These are phyloP conservation scores for Schrenkiella parvula DNA, from an alignment of 345 rosid genomes.

Conservation along the genomic window DNA sequence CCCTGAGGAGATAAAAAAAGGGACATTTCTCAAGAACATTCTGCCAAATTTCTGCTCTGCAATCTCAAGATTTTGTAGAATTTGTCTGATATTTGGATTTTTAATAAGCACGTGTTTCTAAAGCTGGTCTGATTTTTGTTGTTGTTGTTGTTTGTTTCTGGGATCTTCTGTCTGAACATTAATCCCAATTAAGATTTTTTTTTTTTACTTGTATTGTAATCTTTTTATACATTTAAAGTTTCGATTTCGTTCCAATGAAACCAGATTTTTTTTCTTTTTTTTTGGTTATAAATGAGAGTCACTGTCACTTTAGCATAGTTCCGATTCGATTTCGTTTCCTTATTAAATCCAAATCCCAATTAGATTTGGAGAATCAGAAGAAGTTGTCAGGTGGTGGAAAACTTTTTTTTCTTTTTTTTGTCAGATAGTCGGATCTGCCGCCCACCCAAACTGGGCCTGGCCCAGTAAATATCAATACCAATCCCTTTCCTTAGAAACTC, in stretches of 20 bases:
- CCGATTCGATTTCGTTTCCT: not conserved
- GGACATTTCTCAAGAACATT: slow-evolving; percentile 3
- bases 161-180: not conserved
- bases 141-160: slow-evolving; percentile 1
- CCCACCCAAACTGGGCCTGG: slow-evolving; percentile 11
- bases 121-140: not conserved
- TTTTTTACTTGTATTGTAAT: not conserved
- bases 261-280: not conserved
- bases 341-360: slow-evolving; percentile 16
- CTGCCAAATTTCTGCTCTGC: slow-evolving; percentile 16
- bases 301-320: slow-evolving; percentile 7
- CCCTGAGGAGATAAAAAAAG: slow-evolving; percentile 54
- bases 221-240: not conserved
- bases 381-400: slow-evolving; percentile 20
- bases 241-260: slow-evolving; percentile 21
- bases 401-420: not conserved
- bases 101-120: slow-evolving; percentile 26
- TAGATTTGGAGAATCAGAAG: slow-evolving; percentile 13
- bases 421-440: slow-evolving; percentile 22
- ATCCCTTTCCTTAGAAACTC: not conserved
- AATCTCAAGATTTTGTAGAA: slow-evolving; percentile 22
- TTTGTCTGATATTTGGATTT: slow-evolving; percentile 3
- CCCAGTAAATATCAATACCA: not conserved
- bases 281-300: not conserved
- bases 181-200: not conserved